Evolutionary conservation across 2,329 filamentous ascomycete species (phyloP).

Genomic region (Gyromitra esculenta): DNA sequence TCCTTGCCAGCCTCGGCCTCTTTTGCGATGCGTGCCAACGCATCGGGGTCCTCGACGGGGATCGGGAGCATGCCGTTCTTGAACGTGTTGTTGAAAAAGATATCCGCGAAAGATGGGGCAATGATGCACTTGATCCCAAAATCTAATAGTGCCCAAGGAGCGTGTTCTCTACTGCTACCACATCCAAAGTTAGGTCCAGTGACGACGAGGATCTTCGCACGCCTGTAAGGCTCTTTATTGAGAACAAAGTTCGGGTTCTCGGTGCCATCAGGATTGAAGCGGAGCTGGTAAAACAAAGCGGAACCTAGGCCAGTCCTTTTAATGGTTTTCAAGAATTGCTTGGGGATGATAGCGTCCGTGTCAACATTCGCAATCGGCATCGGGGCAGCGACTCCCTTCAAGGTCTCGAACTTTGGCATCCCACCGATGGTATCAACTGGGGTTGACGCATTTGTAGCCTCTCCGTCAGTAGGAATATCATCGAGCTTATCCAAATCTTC

Average conservation of each 20-base stretch:
- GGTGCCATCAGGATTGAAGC: conserved; percentile 76
- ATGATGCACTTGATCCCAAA: conserved; percentile 96
- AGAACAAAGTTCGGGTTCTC: conserved; percentile 86
- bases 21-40: conserved; percentile 75
- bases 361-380: conserved; percentile 91
- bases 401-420: conserved; percentile 81
- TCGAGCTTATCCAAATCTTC: conserved; percentile 72
- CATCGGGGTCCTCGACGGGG: conserved; percentile 72
- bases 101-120: conserved; percentile 86
- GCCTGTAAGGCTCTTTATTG: conserved; percentile 86
- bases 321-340: conserved; percentile 99
- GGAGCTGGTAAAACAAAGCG: conserved; percentile 86
- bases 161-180: conserved; percentile 90
- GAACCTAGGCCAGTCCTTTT: conserved; percentile 92
- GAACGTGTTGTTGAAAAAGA: conserved; percentile 99
- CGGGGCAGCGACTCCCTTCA: conserved; percentile 87
- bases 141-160: conserved; percentile 94
- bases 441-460: conserved; percentile 63
- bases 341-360: conserved; percentile 99
- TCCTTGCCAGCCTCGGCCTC: conserved; percentile 83
- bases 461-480: conserved; percentile 63
- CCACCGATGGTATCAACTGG: conserved; percentile 67
- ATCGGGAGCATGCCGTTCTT: conserved; percentile 99
- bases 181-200: conserved; percentile 96
- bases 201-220: conserved; percentile 87